These are phyloP conservation scores for Phytophthora hybrid DNA, from an alignment of 352 stramenopile species.

Conservation along the genomic window DNA sequence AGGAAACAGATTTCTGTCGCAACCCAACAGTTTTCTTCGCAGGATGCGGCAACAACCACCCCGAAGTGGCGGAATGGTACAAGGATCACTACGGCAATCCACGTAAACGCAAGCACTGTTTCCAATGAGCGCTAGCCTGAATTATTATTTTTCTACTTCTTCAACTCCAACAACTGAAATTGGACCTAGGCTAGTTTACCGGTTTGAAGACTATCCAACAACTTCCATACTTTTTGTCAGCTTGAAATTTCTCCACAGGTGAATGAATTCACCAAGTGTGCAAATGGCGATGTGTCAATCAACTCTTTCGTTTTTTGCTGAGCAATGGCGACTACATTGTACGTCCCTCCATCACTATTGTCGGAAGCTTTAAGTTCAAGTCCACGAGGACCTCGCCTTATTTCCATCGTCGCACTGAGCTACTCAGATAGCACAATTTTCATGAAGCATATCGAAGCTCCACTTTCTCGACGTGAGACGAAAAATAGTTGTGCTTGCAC, in stretches of 20 bases:
- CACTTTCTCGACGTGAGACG: conserved; percentile 18
- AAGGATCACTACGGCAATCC: conserved; percentile 16
- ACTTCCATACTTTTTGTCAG: no score
- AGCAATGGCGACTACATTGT: no score
- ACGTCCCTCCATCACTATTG: no score
- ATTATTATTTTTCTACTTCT: background rate
- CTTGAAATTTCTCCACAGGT: no score
- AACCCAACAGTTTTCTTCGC: background rate
- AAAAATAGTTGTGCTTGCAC: conserved; percentile 17
- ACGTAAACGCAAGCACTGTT: conserved; percentile 10
- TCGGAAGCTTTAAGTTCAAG: no score
- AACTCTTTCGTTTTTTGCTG: no score
- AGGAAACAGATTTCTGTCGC: background rate
- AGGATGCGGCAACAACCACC: conserved; percentile 7
- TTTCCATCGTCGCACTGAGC: background rate
- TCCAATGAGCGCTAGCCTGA: no score
- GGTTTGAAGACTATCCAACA: no score
- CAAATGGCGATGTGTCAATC: no score
- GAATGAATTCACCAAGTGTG: no score
- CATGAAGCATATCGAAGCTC: background rate
- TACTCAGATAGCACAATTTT: conserved; percentile 28
- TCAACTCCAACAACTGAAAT: no score
- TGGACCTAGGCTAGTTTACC: no score
- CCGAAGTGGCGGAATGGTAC: conserved; percentile 24
- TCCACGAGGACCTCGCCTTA: background rate